Base-by-base conservation (phyloP, 208 protist genomes). In the Leishmania braziliensis region DNA sequence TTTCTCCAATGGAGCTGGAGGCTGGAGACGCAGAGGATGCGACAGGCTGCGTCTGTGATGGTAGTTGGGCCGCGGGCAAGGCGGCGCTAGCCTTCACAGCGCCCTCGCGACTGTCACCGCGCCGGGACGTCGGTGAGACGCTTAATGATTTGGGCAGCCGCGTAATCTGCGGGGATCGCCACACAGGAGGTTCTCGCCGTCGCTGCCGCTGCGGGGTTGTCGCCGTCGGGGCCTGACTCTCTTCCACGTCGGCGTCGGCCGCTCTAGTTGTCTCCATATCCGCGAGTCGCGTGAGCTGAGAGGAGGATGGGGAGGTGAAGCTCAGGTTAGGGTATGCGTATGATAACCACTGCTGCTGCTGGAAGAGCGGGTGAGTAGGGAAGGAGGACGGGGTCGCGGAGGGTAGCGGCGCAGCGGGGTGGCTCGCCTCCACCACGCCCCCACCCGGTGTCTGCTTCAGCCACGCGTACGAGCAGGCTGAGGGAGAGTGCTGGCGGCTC, bases 151-250 rank as follows among this genome's bases (percentile, higher is more conserved):
- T 81, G 23, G 77, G 77, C 29, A 85, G 63, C 36, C 75, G 70
- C 16, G 69, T 3, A 23, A 75, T 51, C 75, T 83, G 83, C 48
- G 83, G 83, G 26, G 83, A 83, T 60, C 83, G 83, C 83, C 83
- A 86, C 58, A 77, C 74, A 50, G 83, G 83, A 23, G 83, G 83
- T 58, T 82, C 78, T 14, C 82, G 82, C 62, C 51, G 82, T n/a
- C 70, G 82, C 65, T 39, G 14, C 20, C 26, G 73, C 63, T 69
- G 73, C 5, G 74, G 78, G 50, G 66, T 82, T 20, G 36, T 48
- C 5, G 33, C 58, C 6, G 36, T 50, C 39, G 53, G 6, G 69
- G 23, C 26, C 26, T 73, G 43, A 18, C 69, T 43, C 39, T 39
- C 54, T 46, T 65, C 74, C 3, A 36, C 56, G 4, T 48, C 56